Evolutionary conservation across 2,329 filamentous ascomycete species (phyloP).

Genomic region (Calycina marina): DNA sequence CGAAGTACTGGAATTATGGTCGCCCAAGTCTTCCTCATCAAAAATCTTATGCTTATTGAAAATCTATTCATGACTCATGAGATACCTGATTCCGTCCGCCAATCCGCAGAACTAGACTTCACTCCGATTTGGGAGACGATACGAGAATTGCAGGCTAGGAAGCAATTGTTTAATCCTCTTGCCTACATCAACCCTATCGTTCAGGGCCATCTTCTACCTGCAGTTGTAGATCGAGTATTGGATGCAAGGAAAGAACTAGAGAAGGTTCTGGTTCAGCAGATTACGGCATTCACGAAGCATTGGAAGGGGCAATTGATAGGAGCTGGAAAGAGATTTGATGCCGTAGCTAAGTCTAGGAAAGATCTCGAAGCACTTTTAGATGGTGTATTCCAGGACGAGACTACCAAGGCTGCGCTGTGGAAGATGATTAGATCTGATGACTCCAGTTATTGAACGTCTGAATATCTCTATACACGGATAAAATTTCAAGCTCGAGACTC

Average conservation of each 20-base stretch:
- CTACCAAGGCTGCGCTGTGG: conserved; percentile 20
- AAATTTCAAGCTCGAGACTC: no score
- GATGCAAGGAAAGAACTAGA: conserved; percentile 53
- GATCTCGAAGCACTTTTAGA: conserved; percentile 42
- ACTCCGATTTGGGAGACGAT: conserved; percentile 50
- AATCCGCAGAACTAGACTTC: conserved; percentile 42
- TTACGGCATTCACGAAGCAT: conserved; percentile 46
- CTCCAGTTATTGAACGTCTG: neutral
- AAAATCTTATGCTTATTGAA: conserved; percentile 87
- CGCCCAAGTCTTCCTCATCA: conserved; percentile 81
- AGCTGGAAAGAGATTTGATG: conserved; percentile 24
- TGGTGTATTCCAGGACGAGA: conserved; percentile 33
- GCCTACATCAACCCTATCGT: conserved; percentile 28
- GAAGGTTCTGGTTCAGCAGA: conserved; percentile 45
- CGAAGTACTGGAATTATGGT: conserved; percentile 51
- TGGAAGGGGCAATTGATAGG: conserved; percentile 38
- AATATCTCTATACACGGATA: no score
- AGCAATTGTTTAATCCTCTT: conserved; percentile 40
- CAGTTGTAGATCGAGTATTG: conserved; percentile 28
- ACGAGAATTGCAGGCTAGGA: conserved; percentile 27
- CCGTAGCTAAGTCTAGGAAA: conserved; percentile 36
- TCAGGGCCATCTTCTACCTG: conserved; percentile 22
- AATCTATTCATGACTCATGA: conserved; percentile 94
- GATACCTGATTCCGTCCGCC: conserved; percentile 53
- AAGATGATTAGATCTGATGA: conserved; percentile 21